Evolutionary conservation across 73 alveolate species (phyloP).

Genomic region (Tetrahymena malaccensis): DNA sequence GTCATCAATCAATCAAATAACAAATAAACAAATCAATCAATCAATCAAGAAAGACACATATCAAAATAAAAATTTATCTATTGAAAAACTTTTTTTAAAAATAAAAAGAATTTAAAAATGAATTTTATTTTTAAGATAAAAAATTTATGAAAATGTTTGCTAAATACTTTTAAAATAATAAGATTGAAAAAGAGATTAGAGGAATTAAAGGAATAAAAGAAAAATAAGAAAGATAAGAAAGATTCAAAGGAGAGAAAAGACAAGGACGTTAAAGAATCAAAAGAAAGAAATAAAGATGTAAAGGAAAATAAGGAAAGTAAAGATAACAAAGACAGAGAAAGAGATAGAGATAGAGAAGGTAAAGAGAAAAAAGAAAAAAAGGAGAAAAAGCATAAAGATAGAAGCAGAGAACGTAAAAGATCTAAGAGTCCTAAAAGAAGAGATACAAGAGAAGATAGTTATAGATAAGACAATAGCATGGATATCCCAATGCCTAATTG

Average conservation of each 20-base stretch:
- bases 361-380: neutral
- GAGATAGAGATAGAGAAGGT: neutral
- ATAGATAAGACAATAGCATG: neutral
- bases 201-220: neutral
- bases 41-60: neutral
- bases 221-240: neutral
- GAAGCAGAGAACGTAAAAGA: neutral
- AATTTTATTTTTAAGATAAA: too few species aligned
- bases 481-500: neutral
- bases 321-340: neutral
- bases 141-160: too few species aligned
- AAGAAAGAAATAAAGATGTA: neutral
- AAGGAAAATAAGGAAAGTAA: neutral
- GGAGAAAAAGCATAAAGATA: neutral
- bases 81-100: neutral
- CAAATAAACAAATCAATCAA: too few species aligned
- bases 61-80: neutral
- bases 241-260: neutral
- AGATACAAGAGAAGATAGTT: neutral
- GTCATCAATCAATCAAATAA: neutral
- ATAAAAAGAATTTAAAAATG: too few species aligned
- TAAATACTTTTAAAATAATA: neutral
- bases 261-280: neutral
- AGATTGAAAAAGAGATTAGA: neutral
- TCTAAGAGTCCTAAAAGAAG: neutral